Conservation (phyloP, 2,329 filamentous ascomycete species). For the Colletotrichum lentis region DNA sequence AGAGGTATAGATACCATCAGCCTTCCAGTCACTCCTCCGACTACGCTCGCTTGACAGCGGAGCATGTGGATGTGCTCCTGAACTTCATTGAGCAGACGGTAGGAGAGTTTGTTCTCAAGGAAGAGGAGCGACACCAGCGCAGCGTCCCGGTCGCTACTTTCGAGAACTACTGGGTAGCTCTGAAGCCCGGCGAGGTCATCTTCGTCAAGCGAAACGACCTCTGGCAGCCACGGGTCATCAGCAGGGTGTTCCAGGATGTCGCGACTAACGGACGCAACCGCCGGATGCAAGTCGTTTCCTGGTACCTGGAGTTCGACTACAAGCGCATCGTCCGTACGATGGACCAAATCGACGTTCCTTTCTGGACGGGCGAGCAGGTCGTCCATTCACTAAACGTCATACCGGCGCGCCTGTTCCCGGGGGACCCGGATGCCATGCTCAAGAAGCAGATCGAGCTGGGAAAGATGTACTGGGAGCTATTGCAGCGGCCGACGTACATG, state of each 20-base stretch:
- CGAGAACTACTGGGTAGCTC: constrained; percentile 56
- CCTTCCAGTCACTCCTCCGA: constrained; percentile 52
- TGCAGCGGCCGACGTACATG: constrained; percentile 56
- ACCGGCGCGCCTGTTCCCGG: constrained; percentile 54
- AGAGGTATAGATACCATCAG: constrained; percentile 53
- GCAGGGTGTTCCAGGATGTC: constrained; percentile 42
- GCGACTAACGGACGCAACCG: background rate
- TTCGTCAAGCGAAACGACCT: constrained; percentile 52
- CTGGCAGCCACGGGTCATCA: constrained; percentile 55
- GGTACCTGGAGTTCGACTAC: constrained; percentile 52
- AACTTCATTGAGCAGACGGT: constrained; percentile 52
- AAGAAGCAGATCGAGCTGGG: constrained; percentile 53
- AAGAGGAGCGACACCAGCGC: constrained; percentile 52
- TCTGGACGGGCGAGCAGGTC: constrained; percentile 55
- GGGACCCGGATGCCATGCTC: constrained; percentile 47
- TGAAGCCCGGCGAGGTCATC: constrained; percentile 56
- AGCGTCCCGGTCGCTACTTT: constrained; percentile 54
- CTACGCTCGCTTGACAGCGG: constrained; percentile 51
- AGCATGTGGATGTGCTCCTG: constrained; percentile 57
- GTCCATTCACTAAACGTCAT: constrained; percentile 53
- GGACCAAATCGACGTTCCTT: constrained; percentile 48
- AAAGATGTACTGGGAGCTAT: constrained; percentile 57
- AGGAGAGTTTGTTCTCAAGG: constrained; percentile 50
- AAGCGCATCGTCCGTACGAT: constrained; percentile 50
- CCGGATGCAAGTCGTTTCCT: constrained; percentile 47